A percentile compares a stretch with the other conserved stretches of the same genome.
phyloP scores from a whole-genome alignment of 208 protist genomes.

The Crithidia bombi region DNA sequence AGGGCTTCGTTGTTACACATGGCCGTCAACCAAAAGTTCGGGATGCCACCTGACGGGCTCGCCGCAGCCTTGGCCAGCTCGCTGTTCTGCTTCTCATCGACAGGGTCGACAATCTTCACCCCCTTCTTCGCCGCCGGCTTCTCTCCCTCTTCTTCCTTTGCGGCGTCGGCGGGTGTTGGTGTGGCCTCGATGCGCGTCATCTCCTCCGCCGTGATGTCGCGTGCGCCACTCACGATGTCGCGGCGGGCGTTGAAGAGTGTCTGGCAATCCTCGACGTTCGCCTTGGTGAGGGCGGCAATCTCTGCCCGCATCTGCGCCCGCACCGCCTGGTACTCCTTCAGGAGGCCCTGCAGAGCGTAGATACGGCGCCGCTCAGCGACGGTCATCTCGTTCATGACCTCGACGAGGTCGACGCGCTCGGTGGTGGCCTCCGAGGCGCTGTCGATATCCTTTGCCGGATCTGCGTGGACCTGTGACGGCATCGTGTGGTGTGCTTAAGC shows the following conservation, averaged over 20 bases:
- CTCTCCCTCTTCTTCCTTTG: conserved; percentile 2
- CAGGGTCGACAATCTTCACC: conserved; percentile 48
- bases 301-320: conserved; percentile 45
- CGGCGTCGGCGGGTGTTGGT: neutral
- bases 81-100: conserved; percentile 39
- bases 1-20: conserved; percentile 63
- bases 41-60: conserved; percentile 74
- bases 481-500: too few species aligned
- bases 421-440: conserved; percentile 23
- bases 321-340: conserved; percentile 52
- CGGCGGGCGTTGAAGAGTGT: conserved; percentile 45
- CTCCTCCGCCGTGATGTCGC: conserved; percentile 76
- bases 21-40: conserved; percentile 87
- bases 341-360: conserved; percentile 66
- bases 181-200: conserved; percentile 20
- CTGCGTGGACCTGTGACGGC: conserved; percentile 30
- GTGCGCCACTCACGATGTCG: conserved; percentile 60
- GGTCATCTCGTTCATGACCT: conserved; percentile 60
- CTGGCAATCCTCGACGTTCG: conserved; percentile 25
- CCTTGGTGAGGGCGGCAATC: conserved; percentile 39
- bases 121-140: conserved; percentile 36
- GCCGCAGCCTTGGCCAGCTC: conserved; percentile 42
- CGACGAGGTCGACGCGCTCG: conserved; percentile 60
- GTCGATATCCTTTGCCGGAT: conserved; percentile 38
- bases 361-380: conserved; percentile 51